Evolutionary conservation across 1,284 basidiomycete species (phyloP).

Genomic region (Ganoderma leucocontextum): DNA sequence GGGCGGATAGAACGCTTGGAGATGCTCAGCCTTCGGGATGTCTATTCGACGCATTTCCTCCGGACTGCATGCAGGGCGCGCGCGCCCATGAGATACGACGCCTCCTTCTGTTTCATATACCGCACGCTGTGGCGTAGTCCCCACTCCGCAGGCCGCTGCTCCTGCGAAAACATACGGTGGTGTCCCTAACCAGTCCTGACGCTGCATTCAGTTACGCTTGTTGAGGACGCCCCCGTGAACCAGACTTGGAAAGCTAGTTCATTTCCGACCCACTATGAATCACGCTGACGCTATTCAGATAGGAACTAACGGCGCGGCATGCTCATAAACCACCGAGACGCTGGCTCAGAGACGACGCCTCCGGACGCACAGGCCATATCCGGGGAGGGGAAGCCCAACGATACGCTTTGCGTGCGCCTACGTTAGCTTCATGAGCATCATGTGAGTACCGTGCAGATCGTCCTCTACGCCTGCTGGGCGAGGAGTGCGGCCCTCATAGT

Average conservation of each 20-base stretch:
- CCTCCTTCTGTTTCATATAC: constrained; percentile 6
- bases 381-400: constrained; percentile 1
- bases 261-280: constrained; percentile 8
- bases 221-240: neutral
- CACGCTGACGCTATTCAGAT: constrained; percentile 7
- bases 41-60: constrained; percentile 1
- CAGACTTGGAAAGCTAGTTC: neutral
- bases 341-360: constrained; percentile 4
- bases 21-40: constrained; percentile 6
- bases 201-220: constrained; percentile 5
- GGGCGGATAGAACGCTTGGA: constrained; percentile 10
- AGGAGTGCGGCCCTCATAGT: neutral
- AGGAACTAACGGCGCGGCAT: constrained; percentile 12
- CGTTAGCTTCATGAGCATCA: constrained; percentile 8
- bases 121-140: constrained; percentile 2
- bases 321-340: constrained; percentile 12
- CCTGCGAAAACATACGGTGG: neutral
- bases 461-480: constrained; percentile 2
- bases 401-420: constrained; percentile 10
- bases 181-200: constrained; percentile 5
- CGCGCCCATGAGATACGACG: constrained; percentile 8
- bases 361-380: constrained; percentile 7
- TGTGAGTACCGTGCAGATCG: constrained; percentile 5
- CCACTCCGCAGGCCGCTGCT: constrained; percentile 5
- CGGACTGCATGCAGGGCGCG: constrained; percentile 6